phyloP scores from a whole-genome alignment of 768 basidiomycete species.

The Chalciporus pseudorubinellus region DNA sequence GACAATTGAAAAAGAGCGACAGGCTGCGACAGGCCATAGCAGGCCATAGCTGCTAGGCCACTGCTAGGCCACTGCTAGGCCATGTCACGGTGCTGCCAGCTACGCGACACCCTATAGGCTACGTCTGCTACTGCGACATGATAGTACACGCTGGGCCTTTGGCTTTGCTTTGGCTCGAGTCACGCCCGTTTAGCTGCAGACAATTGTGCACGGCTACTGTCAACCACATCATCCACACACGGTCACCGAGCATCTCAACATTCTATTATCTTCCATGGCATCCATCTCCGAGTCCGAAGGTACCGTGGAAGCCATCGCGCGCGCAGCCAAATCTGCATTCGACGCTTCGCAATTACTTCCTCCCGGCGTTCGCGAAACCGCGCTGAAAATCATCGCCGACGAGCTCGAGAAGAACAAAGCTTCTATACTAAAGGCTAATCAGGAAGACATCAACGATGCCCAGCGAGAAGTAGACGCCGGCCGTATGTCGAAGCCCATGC shows the following conservation, averaged over 20 bases:
- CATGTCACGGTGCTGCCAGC: too few species aligned
- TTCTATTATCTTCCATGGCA: constrained; percentile 6
- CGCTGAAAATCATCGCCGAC: constrained; percentile 65
- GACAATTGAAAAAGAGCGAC: too few species aligned
- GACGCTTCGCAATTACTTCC: constrained; percentile 81
- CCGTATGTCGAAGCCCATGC: constrained; percentile 75
- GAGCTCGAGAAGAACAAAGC: constrained; percentile 64
- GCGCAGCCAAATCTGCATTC: constrained; percentile 78
- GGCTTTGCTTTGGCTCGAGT: too few species aligned
- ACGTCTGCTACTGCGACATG: too few species aligned
- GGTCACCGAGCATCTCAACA: not conserved
- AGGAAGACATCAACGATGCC: constrained; percentile 78
- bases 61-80: too few species aligned
- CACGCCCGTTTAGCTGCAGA: too few species aligned
- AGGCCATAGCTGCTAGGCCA: too few species aligned
- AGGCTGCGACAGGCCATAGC: too few species aligned
- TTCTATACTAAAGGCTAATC: constrained; percentile 78
- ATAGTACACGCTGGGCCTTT: too few species aligned
- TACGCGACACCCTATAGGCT: too few species aligned
- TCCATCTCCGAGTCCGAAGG: constrained; percentile 12
- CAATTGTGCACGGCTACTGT: too few species aligned
- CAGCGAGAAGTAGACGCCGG: constrained; percentile 76
- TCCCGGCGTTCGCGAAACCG: constrained; percentile 62
- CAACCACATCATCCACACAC: not conserved
- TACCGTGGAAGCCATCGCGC: constrained; percentile 62